Conservation (phyloP, 345 rosid genomes). For the Trapa incisa region DNA sequence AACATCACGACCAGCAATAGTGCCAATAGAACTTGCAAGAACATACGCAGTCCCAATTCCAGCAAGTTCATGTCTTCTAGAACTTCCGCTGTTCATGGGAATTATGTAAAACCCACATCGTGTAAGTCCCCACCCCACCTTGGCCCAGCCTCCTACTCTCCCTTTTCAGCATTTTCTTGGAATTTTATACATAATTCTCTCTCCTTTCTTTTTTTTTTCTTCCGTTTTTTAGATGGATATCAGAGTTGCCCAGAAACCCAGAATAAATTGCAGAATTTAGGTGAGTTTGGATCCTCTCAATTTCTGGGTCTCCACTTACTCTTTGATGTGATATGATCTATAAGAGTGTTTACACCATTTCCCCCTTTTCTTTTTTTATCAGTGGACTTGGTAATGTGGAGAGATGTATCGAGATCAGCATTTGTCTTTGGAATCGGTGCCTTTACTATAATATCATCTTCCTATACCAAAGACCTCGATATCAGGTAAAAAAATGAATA, state of each 20-base stretch:
- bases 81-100: conserved; percentile 17
- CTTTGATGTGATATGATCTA: background rate
- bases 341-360: background rate
- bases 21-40: conserved; percentile 15
- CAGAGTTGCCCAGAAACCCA: conserved; percentile 34
- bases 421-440: conserved; percentile 75
- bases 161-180: conserved; percentile 2
- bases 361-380: conserved; percentile 4
- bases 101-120: conserved; percentile 16
- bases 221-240: conserved; percentile 17
- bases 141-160: background rate
- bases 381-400: conserved; percentile 98
- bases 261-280: conserved; percentile 58
- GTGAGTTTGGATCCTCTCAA: conserved; percentile 17
- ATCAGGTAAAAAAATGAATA: conserved; percentile 33
- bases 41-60: conserved; percentile 20
- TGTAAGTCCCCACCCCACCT: background rate
- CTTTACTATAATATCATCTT: conserved; percentile 56
- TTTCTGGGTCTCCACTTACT: background rate
- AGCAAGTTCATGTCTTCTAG: conserved; percentile 15
- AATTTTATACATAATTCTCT: background rate
- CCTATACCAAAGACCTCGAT: conserved; percentile 57
- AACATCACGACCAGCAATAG: conserved; percentile 10
- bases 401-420: conserved; percentile 63
- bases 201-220: background rate